These are phyloP conservation scores for Geranium incanum DNA, from an alignment of 441 rosid species.

Conservation along the genomic window DNA sequence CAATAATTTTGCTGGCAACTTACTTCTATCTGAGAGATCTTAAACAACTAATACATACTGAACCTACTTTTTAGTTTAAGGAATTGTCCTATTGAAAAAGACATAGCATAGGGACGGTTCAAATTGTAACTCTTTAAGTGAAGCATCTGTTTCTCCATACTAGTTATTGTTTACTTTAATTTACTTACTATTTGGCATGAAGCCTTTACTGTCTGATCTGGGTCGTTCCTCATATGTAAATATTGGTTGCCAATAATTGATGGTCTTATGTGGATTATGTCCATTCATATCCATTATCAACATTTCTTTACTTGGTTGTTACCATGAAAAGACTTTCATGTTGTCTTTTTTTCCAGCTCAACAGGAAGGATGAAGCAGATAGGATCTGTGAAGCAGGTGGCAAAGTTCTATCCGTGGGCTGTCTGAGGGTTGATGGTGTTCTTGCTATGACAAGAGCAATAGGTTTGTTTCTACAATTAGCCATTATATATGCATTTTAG, in stretches of 20 bases:
- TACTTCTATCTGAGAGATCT: no score
- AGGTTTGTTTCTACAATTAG: conserved; percentile 9
- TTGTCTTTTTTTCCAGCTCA: conserved; percentile 15
- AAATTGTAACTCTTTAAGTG: background rate
- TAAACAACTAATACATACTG: no score
- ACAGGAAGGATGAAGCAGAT: conserved; percentile 17
- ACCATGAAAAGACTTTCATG: background rate
- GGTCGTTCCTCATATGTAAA: background rate
- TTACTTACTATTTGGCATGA: background rate
- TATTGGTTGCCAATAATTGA: background rate
- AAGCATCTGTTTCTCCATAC: background rate
- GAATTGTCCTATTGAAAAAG: background rate
- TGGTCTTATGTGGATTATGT: background rate
- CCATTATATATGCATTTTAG: background rate
- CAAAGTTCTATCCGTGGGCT: conserved; percentile 20
- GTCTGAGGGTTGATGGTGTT: conserved; percentile 24
- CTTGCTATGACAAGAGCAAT: conserved; percentile 27
- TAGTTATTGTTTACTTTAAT: background rate
- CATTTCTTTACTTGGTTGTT: background rate
- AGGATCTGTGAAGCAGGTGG: conserved; percentile 24
- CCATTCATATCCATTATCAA: background rate
- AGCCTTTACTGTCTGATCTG: background rate
- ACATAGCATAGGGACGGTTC: background rate
- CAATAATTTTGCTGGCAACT: no score
- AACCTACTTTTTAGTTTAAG: background rate